Percentiles rank a stretch among this genome's conserved stretches.
Evolutionary conservation across 208 protist genomes (phyloP).

Genomic region (Hexamita inflata): DNA sequence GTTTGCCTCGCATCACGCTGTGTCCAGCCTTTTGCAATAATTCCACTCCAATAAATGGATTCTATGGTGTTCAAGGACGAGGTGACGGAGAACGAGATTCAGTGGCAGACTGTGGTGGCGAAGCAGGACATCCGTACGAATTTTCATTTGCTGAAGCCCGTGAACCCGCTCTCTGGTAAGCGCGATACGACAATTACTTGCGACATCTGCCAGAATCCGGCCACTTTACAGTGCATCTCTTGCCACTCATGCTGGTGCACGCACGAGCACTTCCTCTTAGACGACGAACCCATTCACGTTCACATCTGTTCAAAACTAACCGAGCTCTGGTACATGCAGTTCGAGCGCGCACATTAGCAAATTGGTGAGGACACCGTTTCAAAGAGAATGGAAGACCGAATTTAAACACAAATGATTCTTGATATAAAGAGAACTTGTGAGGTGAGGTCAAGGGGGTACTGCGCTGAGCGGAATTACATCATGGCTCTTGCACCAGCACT

Average conservation of each 20-base stretch:
- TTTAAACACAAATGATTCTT: neutral
- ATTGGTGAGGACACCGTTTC: neutral
- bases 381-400: neutral
- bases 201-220: slow-evolving; percentile 1
- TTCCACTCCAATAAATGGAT: too few relatives aligned
- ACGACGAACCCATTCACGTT: neutral
- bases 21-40: too few relatives aligned
- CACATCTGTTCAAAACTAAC: slow-evolving; percentile 15
- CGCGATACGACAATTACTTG: neutral
- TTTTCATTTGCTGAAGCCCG: neutral
- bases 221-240: neutral
- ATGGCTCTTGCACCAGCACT: slow-evolving; percentile 11
- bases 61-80: too few relatives aligned
- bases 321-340: neutral
- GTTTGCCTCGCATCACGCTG: too few relatives aligned
- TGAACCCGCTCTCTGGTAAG: neutral
- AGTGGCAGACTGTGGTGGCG: too few relatives aligned
- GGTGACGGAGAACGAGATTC: too few relatives aligned
- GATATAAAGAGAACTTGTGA: neutral
- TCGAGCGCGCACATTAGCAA: neutral
- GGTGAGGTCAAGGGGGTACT: neutral
- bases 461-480: neutral
- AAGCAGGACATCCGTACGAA: too few relatives aligned
- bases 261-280: slow-evolving; percentile 26
- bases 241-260: slow-evolving; percentile 1